Percentiles rank a stretch among this genome's conserved stretches.
These are phyloP conservation scores for Chloranthus sessilifolius DNA, from an alignment of 164 flowering plant species.

Conservation along the genomic window DNA sequence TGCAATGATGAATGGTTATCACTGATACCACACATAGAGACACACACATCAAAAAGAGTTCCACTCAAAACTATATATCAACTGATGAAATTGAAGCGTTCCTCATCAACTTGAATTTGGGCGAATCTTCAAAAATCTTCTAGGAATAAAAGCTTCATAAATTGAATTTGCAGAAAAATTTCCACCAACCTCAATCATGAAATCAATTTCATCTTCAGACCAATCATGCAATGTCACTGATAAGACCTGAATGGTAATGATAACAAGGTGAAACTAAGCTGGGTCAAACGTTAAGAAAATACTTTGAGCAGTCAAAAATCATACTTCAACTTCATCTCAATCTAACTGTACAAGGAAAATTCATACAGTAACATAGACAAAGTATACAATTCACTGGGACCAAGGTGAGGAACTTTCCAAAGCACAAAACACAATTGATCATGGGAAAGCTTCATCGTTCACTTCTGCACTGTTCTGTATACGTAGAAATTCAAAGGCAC, in stretches of 20 bases:
- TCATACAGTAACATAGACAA: too few relatives aligned
- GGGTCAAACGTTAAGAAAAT: too few relatives aligned
- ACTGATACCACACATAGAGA: background rate
- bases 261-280: too few relatives aligned
- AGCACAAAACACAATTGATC: too few relatives aligned
- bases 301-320: too few relatives aligned
- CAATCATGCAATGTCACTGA: constrained; percentile 96
- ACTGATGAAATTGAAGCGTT: constrained; percentile 78
- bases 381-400: too few relatives aligned
- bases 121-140: constrained; percentile 62
- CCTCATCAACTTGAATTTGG: constrained; percentile 69
- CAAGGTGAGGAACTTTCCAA: too few relatives aligned
- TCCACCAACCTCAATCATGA: constrained; percentile 97
- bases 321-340: too few relatives aligned
- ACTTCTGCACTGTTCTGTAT: too few relatives aligned
- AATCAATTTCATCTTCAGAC: constrained; percentile 85
- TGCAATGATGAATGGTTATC: constrained; percentile 3
- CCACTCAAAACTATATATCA: constrained; percentile 11
- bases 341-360: too few relatives aligned
- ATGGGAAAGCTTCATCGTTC: too few relatives aligned
- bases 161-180: constrained; percentile 89
- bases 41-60: background rate
- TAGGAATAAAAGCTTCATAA: constrained; percentile 88
- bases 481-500: too few relatives aligned
- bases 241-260: constrained; percentile 54